Evolutionary conservation across 2,329 filamentous ascomycete genomes (phyloP).

Genomic region (Cladosporium sp.): DNA sequence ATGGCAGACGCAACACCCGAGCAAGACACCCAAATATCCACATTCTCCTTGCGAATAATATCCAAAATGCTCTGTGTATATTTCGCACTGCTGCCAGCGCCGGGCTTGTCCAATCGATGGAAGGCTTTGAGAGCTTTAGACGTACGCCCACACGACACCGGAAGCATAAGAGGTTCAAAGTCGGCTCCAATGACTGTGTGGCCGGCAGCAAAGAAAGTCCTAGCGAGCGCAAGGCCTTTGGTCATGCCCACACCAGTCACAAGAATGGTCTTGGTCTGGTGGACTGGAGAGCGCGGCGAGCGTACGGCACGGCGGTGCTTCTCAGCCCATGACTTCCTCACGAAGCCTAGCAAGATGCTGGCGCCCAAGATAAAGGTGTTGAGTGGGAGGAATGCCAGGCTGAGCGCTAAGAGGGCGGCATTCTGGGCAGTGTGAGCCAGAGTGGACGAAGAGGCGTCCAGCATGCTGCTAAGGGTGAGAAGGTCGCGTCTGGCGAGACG

Average conservation of each 20-base stretch:
- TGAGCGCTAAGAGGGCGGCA: constrained; percentile 48
- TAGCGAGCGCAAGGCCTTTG: constrained; percentile 68
- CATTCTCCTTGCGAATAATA: constrained; percentile 61
- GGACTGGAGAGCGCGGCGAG: constrained; percentile 38
- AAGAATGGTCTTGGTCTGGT: constrained; percentile 59
- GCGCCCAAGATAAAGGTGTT: constrained; percentile 48
- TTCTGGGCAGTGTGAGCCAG: constrained; percentile 53
- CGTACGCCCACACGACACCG: constrained; percentile 55
- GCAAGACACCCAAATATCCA: constrained; percentile 74
- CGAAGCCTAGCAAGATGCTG: constrained; percentile 38
- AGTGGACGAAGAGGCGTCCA: constrained; percentile 38
- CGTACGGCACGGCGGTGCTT: constrained; percentile 31
- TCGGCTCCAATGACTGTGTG: constrained; percentile 75
- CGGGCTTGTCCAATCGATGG: constrained; percentile 49
- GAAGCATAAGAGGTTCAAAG: constrained; percentile 49
- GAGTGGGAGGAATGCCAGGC: constrained; percentile 53
- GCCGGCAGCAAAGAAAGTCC: constrained; percentile 64
- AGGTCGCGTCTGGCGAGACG: neutral
- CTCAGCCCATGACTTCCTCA: constrained; percentile 35
- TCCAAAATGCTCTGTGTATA: constrained; percentile 62
- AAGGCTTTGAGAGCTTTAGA: constrained; percentile 61
- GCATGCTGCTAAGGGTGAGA: constrained; percentile 32
- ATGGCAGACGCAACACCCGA: constrained; percentile 67
- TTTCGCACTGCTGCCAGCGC: constrained; percentile 40
- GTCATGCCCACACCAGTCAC: constrained; percentile 74